Base-by-base conservation (phyloP, 345 rosid species). In the Ricinus communis region DNA sequence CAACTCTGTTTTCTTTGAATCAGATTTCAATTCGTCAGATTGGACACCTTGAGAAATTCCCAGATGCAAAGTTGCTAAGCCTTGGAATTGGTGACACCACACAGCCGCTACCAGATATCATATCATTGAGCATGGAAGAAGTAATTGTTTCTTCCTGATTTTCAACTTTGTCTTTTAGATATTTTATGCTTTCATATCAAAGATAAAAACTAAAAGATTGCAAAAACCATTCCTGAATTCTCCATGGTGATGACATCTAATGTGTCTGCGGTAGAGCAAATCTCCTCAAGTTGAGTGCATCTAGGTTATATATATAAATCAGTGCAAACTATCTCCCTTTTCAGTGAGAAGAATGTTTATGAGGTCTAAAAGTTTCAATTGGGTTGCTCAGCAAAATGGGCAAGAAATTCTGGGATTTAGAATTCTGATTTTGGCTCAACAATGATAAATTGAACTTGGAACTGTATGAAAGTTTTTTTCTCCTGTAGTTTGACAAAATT, bases 81-180 rank as follows among this genome's bases (percentile, higher is more conserved):
- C 74, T 75, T 19, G 79, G 74, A 16, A 70, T 75, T 8, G 79
- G 79, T 36, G 79, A 75, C 49, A 70, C 79, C n/a, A 69, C 79
- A 19, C 74, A 69, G 64, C 74, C 79, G 22, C 22, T 75, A 36
- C 79, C 71, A 28, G 70, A 69, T 4, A 62, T 64, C 8, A 38
- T 75, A 45, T 40, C 79, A 45, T 30, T 38, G 8, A 70, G 59
- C 46, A 75, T 75, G 74, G 64, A 74, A 16, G 43, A 63, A 19
- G 77, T 63, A 63, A 63, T 63, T 6, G 27, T 25, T 63, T 18
- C 16, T 41, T 43, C 52, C 52, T 24, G 49, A 43, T 14, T 43
- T 63, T 24, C 6, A 43, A 24, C 10, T 24, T 43, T 61, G 3
- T 59, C 33, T 33, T 8, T 8, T 52, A 62, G 10, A 19, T 5